Evolutionary conservation across 139 green algal genomes (phyloP), one percentile per base, ranked within the genome.

Genomic region (Chlorella sp.): DNA sequence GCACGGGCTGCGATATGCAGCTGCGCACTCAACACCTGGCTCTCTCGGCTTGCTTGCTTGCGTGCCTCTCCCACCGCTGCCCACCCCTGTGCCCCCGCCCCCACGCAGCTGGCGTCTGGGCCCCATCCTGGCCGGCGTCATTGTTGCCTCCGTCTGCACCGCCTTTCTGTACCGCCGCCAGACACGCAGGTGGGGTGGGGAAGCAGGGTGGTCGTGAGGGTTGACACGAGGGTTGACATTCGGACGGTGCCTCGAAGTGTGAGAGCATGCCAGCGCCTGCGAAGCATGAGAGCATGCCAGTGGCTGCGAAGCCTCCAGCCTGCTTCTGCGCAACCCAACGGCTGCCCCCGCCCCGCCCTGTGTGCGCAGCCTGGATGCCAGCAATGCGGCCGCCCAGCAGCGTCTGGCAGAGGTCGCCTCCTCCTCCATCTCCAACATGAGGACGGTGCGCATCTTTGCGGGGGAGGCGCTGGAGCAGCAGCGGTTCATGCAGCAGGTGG

Each of bases 401-500:
- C 90, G 91, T 69, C 97, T 98, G 96, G 91, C 94, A 5, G 91
- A 85, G 5, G 91, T 97, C 19, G 93, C 93, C 68, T 30, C 85
- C 71, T 71, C 69, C 42, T 73, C 85, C 69, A 73, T 82, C 34
- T 61, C 71, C n/a, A 83, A 89, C 85, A 89, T 89, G 71, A 71
- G 85, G 28, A 97, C 94, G 0, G 96, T 98, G 73, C 93, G 96
- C 64, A 91, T 95, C 36, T 97, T 96, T 94, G 96, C 94, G 64
- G 96, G 96, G n/a, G 97, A 98, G 94, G 91, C 93, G 0, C 89
- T 98, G 48, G 97, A 99, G 92, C 91, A 95, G 71, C 94, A 96
- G 92, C 94, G 97, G 53, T 99, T 98, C 92, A 94, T 94, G 80
- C 53, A 81, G 15, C 91, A 96, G 81, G 96, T 97, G 19, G 83